phyloP scores from a whole-genome alignment of 179 eudicot genomes.

The Beta macrorhiza region DNA sequence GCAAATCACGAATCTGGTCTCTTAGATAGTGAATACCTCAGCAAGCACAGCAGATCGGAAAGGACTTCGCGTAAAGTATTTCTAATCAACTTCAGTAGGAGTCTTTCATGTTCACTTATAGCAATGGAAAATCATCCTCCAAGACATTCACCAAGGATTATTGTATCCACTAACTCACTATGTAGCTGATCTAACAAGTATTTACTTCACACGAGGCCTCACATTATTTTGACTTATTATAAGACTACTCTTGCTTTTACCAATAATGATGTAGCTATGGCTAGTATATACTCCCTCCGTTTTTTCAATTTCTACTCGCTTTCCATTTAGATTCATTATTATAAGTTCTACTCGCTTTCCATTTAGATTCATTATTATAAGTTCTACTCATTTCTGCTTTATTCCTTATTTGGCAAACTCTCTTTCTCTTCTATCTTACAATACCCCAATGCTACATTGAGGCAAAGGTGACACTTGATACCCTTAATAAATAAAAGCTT shows the following conservation, averaged over 20 bases:
- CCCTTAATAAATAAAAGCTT: no score
- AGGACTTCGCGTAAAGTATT: not conserved
- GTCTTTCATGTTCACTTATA: not conserved
- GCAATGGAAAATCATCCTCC: not conserved
- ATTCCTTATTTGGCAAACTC: no score
- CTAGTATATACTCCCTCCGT: not conserved
- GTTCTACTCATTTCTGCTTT: no score
- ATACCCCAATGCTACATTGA: no score
- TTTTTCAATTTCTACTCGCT: no score
- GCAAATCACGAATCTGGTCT: not conserved
- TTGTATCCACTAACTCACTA: not conserved
- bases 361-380: no score
- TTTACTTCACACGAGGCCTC: not conserved
- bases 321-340: no score
- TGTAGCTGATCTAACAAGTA: not conserved
- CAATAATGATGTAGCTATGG: not conserved
- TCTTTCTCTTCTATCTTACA: no score
- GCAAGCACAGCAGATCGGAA: not conserved
- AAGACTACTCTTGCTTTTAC: not conserved
- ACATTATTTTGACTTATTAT: not conserved
- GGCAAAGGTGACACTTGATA: no score
- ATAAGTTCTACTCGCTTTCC: no score
- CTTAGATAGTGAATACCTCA: not conserved
- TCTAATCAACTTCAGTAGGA: not conserved
- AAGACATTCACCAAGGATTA: no score